Conservation (phyloP, 805 yeast genomes). For the Wickerhamiella shivajii region DNA sequence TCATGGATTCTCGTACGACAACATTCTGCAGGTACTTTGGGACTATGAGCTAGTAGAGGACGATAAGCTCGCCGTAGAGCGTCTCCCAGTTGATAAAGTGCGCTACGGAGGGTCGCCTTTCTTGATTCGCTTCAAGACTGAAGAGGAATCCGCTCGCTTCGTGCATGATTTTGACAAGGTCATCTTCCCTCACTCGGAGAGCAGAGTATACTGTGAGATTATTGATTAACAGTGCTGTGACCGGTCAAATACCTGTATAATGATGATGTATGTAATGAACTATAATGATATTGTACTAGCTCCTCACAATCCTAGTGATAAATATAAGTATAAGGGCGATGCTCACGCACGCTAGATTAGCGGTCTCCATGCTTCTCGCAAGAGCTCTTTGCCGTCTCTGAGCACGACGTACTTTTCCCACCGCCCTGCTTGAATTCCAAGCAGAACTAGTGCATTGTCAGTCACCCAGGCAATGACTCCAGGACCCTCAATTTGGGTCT, state of each 20-base stretch:
- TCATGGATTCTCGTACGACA: slow-evolving; percentile 13
- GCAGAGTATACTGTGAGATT: slow-evolving; percentile 20
- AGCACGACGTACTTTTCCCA: slow-evolving; percentile 80
- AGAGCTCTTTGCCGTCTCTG: slow-evolving; percentile 45
- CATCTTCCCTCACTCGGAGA: slow-evolving; percentile 20
- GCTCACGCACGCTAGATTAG: too few relatives aligned
- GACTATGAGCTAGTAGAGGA: slow-evolving; percentile 24
- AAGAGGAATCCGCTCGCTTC: slow-evolving; percentile 22
- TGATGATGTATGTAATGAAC: too few relatives aligned
- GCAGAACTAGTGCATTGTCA: slow-evolving; percentile 53
- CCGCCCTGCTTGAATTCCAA: slow-evolving; percentile 59
- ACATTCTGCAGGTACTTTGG: slow-evolving; percentile 21
- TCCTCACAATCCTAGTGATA: too few relatives aligned
- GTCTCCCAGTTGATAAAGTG: slow-evolving; percentile 21
- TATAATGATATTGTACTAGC: too few relatives aligned
- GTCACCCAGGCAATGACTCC: slow-evolving; percentile 64
- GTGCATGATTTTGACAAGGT: slow-evolving; percentile 20
- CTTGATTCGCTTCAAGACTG: slow-evolving; percentile 21
- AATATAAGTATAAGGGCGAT: too few relatives aligned
- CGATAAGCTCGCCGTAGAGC: slow-evolving; percentile 22
- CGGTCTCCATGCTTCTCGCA: slow-evolving; percentile 65
- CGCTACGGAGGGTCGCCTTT: slow-evolving; percentile 23
- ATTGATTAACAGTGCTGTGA: slow-evolving; percentile 16
- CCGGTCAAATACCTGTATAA: background rate
- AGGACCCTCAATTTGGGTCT: slow-evolving; percentile 28